Evolutionary conservation across 2,329 filamentous ascomycete genomes (phyloP).

Genomic region (Helotiales sp.): DNA sequence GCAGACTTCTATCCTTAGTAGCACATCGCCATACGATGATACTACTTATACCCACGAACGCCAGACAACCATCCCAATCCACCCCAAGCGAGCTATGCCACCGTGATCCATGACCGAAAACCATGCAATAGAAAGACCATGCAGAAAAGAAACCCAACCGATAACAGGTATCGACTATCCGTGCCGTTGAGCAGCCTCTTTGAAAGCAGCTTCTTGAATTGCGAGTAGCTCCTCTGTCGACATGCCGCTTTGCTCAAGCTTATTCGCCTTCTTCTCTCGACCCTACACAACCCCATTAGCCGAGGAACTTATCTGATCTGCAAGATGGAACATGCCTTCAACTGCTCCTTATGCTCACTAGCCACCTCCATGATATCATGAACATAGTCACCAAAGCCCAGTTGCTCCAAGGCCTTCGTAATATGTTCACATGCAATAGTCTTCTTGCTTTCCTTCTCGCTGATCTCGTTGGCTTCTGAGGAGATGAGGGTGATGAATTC

Average conservation of each 20-base stretch:
- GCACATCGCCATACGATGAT: too few relatives aligned
- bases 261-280: slow-evolving; percentile 95
- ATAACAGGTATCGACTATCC: too few relatives aligned
- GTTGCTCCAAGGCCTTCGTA: slow-evolving; percentile 86
- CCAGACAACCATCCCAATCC: background rate
- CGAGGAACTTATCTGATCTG: background rate
- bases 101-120: background rate
- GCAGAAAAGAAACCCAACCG: background rate
- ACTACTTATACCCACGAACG: background rate
- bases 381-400: slow-evolving; percentile 92
- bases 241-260: slow-evolving; percentile 92
- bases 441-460: slow-evolving; percentile 98
- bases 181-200: slow-evolving; percentile 56
- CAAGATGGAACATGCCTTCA: slow-evolving; percentile 68
- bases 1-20: too few relatives aligned
- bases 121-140: background rate
- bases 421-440: slow-evolving; percentile 98
- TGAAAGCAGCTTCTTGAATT: slow-evolving; percentile 90
- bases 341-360: slow-evolving; percentile 85
- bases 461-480: slow-evolving; percentile 98
- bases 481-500: slow-evolving; percentile 98
- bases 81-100: slow-evolving; percentile 1
- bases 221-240: slow-evolving; percentile 85
- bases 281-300: slow-evolving; percentile 53
- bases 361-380: slow-evolving; percentile 84